phyloP scores from a whole-genome alignment of 2,329 filamentous ascomycete genomes.

The Colletotrichum navitas region DNA sequence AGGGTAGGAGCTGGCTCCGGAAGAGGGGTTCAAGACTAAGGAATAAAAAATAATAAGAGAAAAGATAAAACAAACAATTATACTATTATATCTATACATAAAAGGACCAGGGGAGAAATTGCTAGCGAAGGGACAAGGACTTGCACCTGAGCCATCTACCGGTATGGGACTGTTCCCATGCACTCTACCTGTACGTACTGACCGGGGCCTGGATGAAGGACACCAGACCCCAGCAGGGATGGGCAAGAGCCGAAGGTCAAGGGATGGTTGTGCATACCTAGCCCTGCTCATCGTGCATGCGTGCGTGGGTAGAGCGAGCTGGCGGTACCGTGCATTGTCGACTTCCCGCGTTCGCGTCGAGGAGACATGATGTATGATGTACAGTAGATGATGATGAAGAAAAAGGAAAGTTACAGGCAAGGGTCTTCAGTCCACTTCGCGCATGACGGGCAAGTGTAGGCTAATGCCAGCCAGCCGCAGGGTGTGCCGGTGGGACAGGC shows the following conservation, averaged over 20 bases:
- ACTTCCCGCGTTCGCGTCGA: slow-evolving; percentile 23
- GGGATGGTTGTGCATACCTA: slow-evolving; percentile 3
- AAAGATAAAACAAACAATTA: too few species aligned
- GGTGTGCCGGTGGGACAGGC: slow-evolving; percentile 7
- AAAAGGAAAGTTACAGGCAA: background rate
- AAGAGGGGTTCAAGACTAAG: background rate
- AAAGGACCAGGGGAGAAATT: background rate
- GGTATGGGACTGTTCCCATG: background rate
- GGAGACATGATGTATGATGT: background rate
- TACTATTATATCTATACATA: too few species aligned
- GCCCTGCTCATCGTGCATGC: background rate
- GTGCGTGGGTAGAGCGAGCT: background rate
- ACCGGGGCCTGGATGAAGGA: background rate
- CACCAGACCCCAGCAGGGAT: slow-evolving; percentile 15
- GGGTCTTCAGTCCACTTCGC: background rate
- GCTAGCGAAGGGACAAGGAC: background rate
- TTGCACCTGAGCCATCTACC: background rate
- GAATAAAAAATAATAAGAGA: background rate
- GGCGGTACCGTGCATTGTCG: slow-evolving; percentile 5
- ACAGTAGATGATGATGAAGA: background rate
- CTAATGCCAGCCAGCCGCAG: slow-evolving; percentile 4
- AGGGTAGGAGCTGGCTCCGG: slow-evolving; percentile 6
- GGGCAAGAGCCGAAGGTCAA: slow-evolving; percentile 17
- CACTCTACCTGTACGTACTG: background rate
- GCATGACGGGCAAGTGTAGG: background rate